Evolutionary conservation across 1,139 yeast species (phyloP).

Genomic region (Scheffersomyces illinoinensis): DNA sequence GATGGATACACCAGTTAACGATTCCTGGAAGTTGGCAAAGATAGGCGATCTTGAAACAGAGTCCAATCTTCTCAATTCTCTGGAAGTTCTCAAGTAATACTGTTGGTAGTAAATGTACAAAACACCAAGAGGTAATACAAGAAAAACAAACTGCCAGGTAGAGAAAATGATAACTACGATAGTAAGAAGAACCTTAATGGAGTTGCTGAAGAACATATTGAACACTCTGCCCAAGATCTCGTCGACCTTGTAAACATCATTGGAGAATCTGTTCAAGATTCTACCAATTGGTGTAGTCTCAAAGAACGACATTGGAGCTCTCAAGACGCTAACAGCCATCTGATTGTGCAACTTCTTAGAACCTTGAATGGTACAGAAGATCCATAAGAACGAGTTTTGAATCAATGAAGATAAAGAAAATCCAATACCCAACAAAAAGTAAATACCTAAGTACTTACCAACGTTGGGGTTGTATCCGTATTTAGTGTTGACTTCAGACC

Average conservation of each 20-base stretch:
- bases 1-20: constrained; percentile 85
- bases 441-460: constrained; percentile 68
- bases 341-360: constrained; percentile 73
- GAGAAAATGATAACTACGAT: constrained; percentile 79
- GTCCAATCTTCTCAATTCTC: constrained; percentile 93
- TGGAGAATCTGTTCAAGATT: constrained; percentile 88
- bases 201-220: constrained; percentile 74
- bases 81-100: constrained; percentile 83
- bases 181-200: constrained; percentile 76
- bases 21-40: constrained; percentile 95
- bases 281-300: constrained; percentile 98
- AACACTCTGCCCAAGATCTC: constrained; percentile 84
- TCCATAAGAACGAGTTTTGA: constrained; percentile 76
- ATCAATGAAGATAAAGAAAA: constrained; percentile 57
- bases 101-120: constrained; percentile 84
- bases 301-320: constrained; percentile 96
- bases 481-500: constrained; percentile 87
- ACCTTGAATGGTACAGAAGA: constrained; percentile 81
- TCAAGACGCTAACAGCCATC: constrained; percentile 78
- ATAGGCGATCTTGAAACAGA: constrained; percentile 93
- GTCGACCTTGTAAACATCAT: constrained; percentile 90
- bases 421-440: constrained; percentile 71
- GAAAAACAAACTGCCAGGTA: constrained; percentile 81
- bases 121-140: constrained; percentile 69
- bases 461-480: constrained; percentile 73